Conservation (phyloP, 2,329 filamentous ascomycete species). For the Clonostachys rhizophaga region DNA sequence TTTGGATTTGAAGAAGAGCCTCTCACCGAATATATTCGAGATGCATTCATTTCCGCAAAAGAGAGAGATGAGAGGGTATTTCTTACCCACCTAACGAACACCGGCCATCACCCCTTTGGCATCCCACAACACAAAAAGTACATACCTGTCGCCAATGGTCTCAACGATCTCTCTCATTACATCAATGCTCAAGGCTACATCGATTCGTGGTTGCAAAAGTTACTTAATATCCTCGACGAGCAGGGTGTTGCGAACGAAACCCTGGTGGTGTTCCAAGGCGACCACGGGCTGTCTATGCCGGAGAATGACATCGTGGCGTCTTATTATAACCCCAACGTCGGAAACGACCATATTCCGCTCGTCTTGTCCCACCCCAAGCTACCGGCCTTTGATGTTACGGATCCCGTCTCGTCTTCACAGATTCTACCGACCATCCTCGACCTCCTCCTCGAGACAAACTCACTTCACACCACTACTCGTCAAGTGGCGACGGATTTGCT, state of each 20-base stretch:
- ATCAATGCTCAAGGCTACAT: constrained; percentile 32
- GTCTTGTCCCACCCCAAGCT: constrained; percentile 35
- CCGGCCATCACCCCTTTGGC: constrained; percentile 35
- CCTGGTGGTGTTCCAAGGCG: constrained; percentile 36
- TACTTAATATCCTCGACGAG: constrained; percentile 33
- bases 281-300: constrained; percentile 33
- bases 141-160: too few relatives aligned
- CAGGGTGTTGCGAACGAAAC: constrained; percentile 35
- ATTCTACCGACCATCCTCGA: constrained; percentile 41
- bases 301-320: constrained; percentile 30
- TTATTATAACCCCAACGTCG: constrained; percentile 35
- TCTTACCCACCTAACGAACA: constrained; percentile 25
- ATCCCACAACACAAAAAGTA: constrained; percentile 23
- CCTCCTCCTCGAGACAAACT: constrained; percentile 30
- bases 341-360: constrained; percentile 35
- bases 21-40: constrained; percentile 27
- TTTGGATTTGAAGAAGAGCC: constrained; percentile 35
- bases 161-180: constrained; percentile 21
- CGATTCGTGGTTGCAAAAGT: constrained; percentile 28
- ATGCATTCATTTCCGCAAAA: constrained; percentile 19
- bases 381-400: constrained; percentile 29
- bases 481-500: constrained; percentile 28
- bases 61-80: constrained; percentile 22
- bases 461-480: constrained; percentile 22
- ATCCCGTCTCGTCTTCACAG: constrained; percentile 30